Evolutionary conservation across 192 early-diverging fungal genomes (phyloP), one percentile per base, ranked within the genome.

Genomic region (Podila minutissima): DNA sequence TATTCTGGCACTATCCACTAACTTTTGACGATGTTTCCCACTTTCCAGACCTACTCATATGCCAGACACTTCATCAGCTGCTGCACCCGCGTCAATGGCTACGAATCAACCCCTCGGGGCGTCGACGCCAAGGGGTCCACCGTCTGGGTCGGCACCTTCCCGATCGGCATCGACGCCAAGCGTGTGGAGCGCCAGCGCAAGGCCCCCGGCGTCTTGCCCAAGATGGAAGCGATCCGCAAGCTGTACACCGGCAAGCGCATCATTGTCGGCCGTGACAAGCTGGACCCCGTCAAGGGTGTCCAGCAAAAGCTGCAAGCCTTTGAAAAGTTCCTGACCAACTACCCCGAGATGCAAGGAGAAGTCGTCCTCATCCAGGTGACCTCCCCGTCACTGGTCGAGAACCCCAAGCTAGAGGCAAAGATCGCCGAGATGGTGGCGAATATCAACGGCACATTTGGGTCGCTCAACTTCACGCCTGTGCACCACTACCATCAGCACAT

Each of bases 321-420:
- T 87, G 95, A 98, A 72, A 94, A 91, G 74, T 97, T 99, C 81
- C 84, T 99, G 55, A 88, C 87, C 29, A 85, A 90, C 29, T 98
- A 93, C 68, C 97, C 98, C 26, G 92, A 99, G 84, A 97, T 95
- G 94, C 93, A 90, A 37, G 73, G 68, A 33, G 32, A 91, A 81
- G 93, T 96, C 19, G 95, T 97, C 20, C 78, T 99, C 31, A 97
- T 99, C 58, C 98, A 99, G 83, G 97, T 99, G 38, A 97, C 97
- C 1, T 92, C 95, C 5, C 96, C 96, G 22, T 89, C 95, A 66
- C 90, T 90, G 81, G 86, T 74, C n/a, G 88, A 88, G 48, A 86
- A 89, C 33, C 88, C 88, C 65, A 89, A 83, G 67, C 74, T 94
- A 12, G 97, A 97, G 71, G 83, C 91, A 64, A 94, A 95, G 83